Percentiles rank a stretch among this genome's conserved stretches.
phyloP scores from a whole-genome alignment of 2,329 filamentous ascomycete species.

The Cladosporium halotolerans region DNA sequence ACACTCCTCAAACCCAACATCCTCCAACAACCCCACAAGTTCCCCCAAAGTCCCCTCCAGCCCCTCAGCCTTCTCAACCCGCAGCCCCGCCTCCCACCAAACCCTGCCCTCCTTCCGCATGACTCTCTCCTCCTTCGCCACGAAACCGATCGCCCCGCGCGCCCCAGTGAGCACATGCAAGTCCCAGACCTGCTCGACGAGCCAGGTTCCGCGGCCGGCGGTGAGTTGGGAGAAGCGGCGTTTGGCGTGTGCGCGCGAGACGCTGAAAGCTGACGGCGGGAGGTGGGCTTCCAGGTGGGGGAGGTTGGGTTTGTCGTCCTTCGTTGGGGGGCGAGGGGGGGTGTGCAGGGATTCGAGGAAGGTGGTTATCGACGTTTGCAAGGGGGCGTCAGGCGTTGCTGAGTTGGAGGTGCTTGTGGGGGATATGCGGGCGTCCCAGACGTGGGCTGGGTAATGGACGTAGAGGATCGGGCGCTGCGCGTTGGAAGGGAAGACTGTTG shows the following conservation, averaged over 20 bases:
- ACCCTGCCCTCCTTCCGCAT: conserved; percentile 11
- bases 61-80: not conserved
- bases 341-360: conserved; percentile 12
- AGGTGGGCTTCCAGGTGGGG: conserved; percentile 12
- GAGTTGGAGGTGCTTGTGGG: not conserved
- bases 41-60: not conserved
- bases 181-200: conserved; percentile 3
- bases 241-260: conserved; percentile 16
- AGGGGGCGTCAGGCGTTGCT: too few species aligned
- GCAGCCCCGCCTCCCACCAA: conserved; percentile 21
- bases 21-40: not conserved
- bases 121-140: not conserved
- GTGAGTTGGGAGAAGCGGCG: conserved; percentile 12
- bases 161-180: not conserved
- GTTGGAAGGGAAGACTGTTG: not conserved
- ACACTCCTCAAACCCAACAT: not conserved
- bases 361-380: too few species aligned
- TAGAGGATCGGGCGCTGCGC: conserved; percentile 7
- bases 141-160: not conserved
- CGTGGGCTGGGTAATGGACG: conserved; percentile 19
- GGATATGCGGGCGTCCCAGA: conserved; percentile 19
- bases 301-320: not conserved
- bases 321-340: too few species aligned
- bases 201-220: not conserved
- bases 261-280: conserved; percentile 9